Base-by-base conservation (phyloP, 371 early-diverging fungal genomes). In the Dichotomocladium elegans region DNA sequence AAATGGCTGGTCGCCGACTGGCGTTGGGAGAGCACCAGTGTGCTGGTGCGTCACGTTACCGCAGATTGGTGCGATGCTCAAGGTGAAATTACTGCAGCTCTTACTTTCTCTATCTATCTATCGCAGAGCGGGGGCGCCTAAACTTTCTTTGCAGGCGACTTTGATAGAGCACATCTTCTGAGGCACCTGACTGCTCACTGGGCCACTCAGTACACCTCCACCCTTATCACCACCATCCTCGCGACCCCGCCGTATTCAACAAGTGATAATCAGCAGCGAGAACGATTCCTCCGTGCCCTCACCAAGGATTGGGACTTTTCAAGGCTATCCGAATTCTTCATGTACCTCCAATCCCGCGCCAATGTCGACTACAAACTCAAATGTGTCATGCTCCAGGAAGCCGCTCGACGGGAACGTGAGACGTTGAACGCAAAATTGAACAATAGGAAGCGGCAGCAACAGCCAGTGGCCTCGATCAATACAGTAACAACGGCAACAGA, bases 281-380 rank as follows among this genome's bases (percentile, higher is more conserved):
- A 85, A 27, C 63, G 80, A 6, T 87, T 89, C 35, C 58, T 89
- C 55, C 77, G 83, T 47, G 82, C 81, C 3, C 77, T 89, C 27
- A 83, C 86, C 0, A 74, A 79, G 17, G 83, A 85, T 49, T 89
- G 89, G 89, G 87, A 87, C 61, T 89, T 89, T 68, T 87, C 85
- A 42, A 81, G 86, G 24, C 65, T 89, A 29, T 87, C 87, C 3
- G 88, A 87, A 60, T 87, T 89, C 41, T 89, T 89, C 71, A 86
- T 86, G 63, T 83, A 78, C 33, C 63, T 89, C 30, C 81, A 83
- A 53, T 77, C 79, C 34, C 74, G 76, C 33, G 81, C 88, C 8
- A 85, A 85, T 11, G 76, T 89, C 29, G 85, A 79, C 49, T 86
- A 86, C 59, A 80, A 84, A 48, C 75, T 87, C 37, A 89, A 89